These are phyloP conservation scores for Colletotrichum cuscutae DNA, from an alignment of 2,329 filamentous ascomycete species.

Conservation along the genomic window DNA sequence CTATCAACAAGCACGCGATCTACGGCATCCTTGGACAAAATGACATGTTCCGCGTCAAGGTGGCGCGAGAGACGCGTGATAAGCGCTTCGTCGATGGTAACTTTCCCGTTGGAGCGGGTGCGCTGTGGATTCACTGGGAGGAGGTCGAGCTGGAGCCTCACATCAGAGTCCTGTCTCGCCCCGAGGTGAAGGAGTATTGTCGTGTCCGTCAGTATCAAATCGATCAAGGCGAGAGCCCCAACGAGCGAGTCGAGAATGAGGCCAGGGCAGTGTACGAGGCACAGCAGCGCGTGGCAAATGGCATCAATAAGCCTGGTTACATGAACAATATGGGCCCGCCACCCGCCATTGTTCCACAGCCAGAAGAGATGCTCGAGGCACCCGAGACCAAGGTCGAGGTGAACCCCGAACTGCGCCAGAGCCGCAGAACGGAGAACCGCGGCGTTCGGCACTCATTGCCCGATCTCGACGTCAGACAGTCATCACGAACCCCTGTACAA, in stretches of 20 bases:
- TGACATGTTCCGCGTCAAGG: conserved; percentile 73
- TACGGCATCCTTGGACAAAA: conserved; percentile 71
- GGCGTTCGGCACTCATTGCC: conserved; percentile 46
- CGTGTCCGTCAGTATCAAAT: conserved; percentile 69
- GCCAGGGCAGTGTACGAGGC: conserved; percentile 62
- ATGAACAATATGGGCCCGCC: conserved; percentile 12
- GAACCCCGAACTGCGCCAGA: conserved; percentile 53
- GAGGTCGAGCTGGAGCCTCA: conserved; percentile 69
- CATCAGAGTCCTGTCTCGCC: conserved; percentile 59
- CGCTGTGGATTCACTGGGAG: conserved; percentile 71
- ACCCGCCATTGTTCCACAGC: conserved; percentile 31
- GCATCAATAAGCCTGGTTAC: conserved; percentile 39
- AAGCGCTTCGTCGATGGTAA: conserved; percentile 68
- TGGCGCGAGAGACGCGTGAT: conserved; percentile 69
- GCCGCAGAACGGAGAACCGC: conserved; percentile 51
- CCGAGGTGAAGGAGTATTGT: conserved; percentile 72
- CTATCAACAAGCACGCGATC: conserved; percentile 68
- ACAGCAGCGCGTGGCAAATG: conserved; percentile 52
- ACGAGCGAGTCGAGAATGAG: conserved; percentile 62
- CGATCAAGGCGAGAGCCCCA: conserved; percentile 61
- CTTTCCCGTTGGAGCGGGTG: conserved; percentile 69
- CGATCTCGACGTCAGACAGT: conserved; percentile 48
- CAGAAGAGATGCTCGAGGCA: conserved; percentile 29
- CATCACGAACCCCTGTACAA: conserved; percentile 45
- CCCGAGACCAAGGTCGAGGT: conserved; percentile 29